A percentile compares a stretch with the other conserved stretches of the same genome.
These are phyloP conservation scores for Solanum boliviense DNA, from an alignment of 257 asterid genomes.

Conservation along the genomic window DNA sequence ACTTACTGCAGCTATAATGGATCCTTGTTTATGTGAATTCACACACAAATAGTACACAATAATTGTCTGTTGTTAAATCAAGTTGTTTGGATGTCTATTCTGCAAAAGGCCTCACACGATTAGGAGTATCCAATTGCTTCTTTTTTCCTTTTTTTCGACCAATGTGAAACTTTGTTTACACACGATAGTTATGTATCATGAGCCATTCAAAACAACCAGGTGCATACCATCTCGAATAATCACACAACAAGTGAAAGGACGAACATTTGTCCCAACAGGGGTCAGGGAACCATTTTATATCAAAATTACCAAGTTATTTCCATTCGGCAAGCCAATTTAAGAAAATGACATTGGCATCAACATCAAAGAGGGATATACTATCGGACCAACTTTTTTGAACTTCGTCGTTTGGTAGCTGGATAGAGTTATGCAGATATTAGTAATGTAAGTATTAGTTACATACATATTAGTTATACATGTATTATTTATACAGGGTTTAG, in stretches of 20 bases:
- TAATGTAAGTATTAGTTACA: no score
- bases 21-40: neutral
- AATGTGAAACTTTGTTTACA: neutral
- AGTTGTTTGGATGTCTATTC: neutral
- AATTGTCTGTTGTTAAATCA: fast-evolving
- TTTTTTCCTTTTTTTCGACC: no score
- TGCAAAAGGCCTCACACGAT: neutral
- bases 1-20: neutral
- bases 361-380: neutral
- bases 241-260: neutral
- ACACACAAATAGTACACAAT: neutral
- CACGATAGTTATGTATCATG: fast-evolving
- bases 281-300: no score
- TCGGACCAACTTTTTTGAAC: neutral
- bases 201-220: neutral
- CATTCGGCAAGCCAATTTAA: no score
- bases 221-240: neutral
- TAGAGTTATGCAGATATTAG: no score
- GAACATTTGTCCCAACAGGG: neutral
- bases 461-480: no score
- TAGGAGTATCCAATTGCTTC: no score
- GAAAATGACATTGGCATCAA: no score
- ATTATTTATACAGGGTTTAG: no score
- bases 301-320: no score
- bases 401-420: neutral